Evolutionary conservation across 2,329 filamentous ascomycete species (phyloP).

Genomic region (Fusarium beomiforme): DNA sequence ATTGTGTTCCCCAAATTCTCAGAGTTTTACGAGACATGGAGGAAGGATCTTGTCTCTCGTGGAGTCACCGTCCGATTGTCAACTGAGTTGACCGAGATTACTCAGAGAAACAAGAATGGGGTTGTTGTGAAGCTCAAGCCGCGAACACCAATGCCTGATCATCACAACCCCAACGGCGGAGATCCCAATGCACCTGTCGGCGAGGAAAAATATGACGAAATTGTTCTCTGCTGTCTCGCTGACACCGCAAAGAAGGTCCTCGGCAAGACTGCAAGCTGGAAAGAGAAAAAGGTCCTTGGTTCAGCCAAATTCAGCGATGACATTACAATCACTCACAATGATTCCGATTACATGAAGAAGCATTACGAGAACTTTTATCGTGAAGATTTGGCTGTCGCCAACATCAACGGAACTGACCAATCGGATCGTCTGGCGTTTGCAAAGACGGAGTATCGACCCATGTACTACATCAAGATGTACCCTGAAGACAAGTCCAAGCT

Average conservation of each 20-base stretch:
- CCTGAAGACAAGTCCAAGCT: conserved; percentile 27
- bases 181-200: conserved; percentile 13
- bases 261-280: conserved; percentile 23
- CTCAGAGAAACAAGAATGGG: conserved; percentile 14
- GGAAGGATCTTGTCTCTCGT: conserved; percentile 13
- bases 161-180: conserved; percentile 22
- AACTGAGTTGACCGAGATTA: conserved; percentile 19
- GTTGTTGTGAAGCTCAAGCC: conserved; percentile 22
- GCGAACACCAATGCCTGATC: conserved; percentile 12
- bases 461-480: conserved; percentile 37
- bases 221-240: conserved; percentile 26
- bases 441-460: conserved; percentile 26
- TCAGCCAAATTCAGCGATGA: conserved; percentile 30
- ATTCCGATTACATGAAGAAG: conserved; percentile 28
- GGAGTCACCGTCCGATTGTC: conserved; percentile 15
- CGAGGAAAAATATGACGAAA: conserved; percentile 21
- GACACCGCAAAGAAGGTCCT: conserved; percentile 24
- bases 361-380: conserved; percentile 32
- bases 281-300: conserved; percentile 22
- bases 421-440: conserved; percentile 17
- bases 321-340: conserved; percentile 26
- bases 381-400: conserved; percentile 17
- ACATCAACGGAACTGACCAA: conserved; percentile 16
- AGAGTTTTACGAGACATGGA: conserved; percentile 19
- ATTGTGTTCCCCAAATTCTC: conserved; percentile 29